Conservation (phyloP, 148 eudicot genomes). For the Cornus suecica region DNA sequence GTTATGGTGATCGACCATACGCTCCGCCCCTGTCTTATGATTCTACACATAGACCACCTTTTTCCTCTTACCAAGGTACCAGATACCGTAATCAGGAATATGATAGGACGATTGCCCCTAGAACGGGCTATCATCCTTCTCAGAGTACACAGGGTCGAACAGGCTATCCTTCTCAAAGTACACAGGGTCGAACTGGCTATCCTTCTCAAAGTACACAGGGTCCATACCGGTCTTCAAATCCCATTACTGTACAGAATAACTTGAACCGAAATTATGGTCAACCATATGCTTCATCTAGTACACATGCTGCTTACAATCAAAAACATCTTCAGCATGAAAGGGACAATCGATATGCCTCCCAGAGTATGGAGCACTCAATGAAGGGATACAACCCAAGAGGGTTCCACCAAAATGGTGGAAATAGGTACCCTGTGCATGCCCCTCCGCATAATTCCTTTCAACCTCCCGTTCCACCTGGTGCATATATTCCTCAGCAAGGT, state of each 20-base stretch:
- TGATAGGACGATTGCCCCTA: slow-evolving; percentile 20
- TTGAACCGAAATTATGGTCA: slow-evolving; percentile 18
- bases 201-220: slow-evolving; percentile 16
- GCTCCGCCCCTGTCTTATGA: slow-evolving; percentile 27
- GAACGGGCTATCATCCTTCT: slow-evolving; percentile 26
- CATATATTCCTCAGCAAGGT: slow-evolving; percentile 25
- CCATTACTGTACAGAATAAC: slow-evolving; percentile 14
- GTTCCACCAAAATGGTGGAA: slow-evolving; percentile 28
- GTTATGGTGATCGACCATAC: slow-evolving; percentile 24
- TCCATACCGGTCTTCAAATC: slow-evolving; percentile 24
- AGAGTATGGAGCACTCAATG: slow-evolving; percentile 18
- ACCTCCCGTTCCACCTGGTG: slow-evolving; percentile 19
- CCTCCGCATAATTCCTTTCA: slow-evolving; percentile 12
- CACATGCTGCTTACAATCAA: slow-evolving; percentile 29
- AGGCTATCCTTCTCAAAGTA: slow-evolving; percentile 22
- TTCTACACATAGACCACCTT: slow-evolving; percentile 20
- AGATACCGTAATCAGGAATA: slow-evolving; percentile 33
- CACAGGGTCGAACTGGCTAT: slow-evolving; percentile 28
- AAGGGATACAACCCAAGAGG: slow-evolving; percentile 31
- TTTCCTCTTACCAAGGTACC: slow-evolving; percentile 23
- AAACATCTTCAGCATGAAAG: slow-evolving; percentile 20
- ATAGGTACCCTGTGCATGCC: slow-evolving; percentile 17
- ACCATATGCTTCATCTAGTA: slow-evolving; percentile 23
- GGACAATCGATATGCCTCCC: slow-evolving; percentile 12
- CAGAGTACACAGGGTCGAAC: slow-evolving; percentile 18